Conservation (phyloP, 2,329 filamentous ascomycete genomes). For the Penicillium expansum region DNA sequence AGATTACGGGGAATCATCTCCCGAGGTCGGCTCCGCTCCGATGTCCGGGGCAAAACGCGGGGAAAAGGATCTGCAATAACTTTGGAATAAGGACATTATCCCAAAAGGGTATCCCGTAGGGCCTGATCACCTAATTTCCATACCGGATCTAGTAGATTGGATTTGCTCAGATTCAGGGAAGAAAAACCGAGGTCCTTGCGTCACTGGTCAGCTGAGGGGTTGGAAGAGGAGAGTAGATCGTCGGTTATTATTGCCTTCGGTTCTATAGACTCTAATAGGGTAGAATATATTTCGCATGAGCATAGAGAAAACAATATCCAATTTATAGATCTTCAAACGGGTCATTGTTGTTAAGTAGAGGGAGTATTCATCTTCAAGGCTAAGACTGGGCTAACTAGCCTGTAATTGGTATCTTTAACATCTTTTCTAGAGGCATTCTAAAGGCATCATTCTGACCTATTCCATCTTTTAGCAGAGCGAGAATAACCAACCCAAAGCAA, state of each 20-base stretch:
- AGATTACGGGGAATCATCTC: neutral
- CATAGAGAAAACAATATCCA: too few relatives aligned
- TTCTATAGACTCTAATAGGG: neutral
- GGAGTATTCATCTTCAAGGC: neutral
- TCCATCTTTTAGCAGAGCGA: neutral
- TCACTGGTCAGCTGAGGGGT: neutral
- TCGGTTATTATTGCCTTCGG: neutral
- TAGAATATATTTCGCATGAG: too few relatives aligned
- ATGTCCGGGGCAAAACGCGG: constrained; percentile 4
- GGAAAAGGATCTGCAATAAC: neutral
- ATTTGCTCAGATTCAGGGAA: neutral
- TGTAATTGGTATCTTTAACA: too few relatives aligned
- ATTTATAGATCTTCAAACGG: too few relatives aligned
- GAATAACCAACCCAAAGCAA: neutral
- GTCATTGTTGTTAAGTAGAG: too few relatives aligned
- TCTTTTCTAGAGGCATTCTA: too few relatives aligned
- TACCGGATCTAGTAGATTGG: neutral
- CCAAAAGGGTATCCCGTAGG: neutral
- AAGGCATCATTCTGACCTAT: neutral
- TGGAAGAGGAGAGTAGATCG: neutral
- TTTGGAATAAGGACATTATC: neutral
- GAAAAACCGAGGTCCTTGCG: neutral
- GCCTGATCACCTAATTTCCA: neutral
- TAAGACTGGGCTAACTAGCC: neutral
- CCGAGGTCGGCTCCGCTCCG: neutral